A percentile compares a stretch with the other conserved stretches of the same genome.
Conservation (phyloP, 129 eudicot genomes). For the Ambrosia trifida region DNA sequence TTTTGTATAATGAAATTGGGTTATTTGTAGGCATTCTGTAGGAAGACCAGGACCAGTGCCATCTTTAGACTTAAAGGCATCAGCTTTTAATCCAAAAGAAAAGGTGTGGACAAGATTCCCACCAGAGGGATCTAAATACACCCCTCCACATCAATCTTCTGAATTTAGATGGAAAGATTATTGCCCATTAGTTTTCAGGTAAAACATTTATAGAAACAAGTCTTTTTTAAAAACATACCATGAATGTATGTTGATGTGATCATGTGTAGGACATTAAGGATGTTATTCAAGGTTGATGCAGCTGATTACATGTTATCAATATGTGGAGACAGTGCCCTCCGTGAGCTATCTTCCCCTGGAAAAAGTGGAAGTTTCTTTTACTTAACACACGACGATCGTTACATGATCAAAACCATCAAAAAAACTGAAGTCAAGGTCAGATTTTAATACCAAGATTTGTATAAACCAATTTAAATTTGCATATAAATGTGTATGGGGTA, state of each 20-base stretch:
- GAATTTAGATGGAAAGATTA: slow-evolving; percentile 92
- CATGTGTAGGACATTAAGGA: slow-evolving; percentile 70
- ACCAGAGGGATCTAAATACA: slow-evolving; percentile 78
- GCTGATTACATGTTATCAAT: slow-evolving; percentile 98
- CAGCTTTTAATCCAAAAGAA: slow-evolving; percentile 85
- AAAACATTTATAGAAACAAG: no score
- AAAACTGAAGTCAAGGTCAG: slow-evolving; percentile 96
- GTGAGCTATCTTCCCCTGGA: slow-evolving; percentile 96
- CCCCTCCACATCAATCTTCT: slow-evolving; percentile 79
- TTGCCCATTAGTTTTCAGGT: slow-evolving; percentile 93
- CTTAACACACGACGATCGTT: slow-evolving; percentile 87
- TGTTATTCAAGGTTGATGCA: slow-evolving; percentile 95
- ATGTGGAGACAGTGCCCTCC: slow-evolving; percentile 86
- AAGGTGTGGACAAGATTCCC: slow-evolving; percentile 88
- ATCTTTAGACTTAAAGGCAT: slow-evolving; percentile 74
- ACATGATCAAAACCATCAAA: slow-evolving; percentile 97
- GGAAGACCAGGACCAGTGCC: slow-evolving; percentile 84
- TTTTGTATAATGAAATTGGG: neutral
- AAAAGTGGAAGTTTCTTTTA: slow-evolving; percentile 98
- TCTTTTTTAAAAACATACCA: neutral
- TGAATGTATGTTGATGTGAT: slow-evolving; percentile 8
- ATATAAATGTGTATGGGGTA: neutral
- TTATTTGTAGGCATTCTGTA: slow-evolving; percentile 73
- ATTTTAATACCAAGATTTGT: neutral
- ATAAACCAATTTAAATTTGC: neutral